These are phyloP conservation scores for Calophaca sinica DNA, from an alignment of 306 rosid species.

Conservation along the genomic window DNA sequence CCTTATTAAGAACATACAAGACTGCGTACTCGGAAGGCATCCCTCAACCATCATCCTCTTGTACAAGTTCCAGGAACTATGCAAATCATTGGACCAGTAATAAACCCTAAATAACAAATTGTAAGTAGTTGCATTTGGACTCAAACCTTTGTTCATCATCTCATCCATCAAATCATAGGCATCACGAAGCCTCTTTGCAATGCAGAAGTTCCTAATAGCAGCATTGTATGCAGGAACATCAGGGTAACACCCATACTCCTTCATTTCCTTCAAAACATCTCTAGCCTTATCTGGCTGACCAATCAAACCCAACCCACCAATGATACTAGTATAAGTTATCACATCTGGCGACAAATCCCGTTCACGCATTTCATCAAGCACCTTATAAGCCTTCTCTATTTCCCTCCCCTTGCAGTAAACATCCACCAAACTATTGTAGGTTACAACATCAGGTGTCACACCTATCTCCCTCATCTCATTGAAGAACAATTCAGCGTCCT, in stretches of 20 bases:
- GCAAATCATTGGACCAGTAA: slow-evolving; percentile 80
- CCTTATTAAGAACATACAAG: slow-evolving; percentile 89
- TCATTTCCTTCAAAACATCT: slow-evolving; percentile 84
- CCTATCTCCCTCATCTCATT: slow-evolving; percentile 84
- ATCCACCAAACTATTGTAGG: slow-evolving; percentile 82
- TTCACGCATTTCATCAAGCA: slow-evolving; percentile 71
- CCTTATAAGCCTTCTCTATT: slow-evolving; percentile 72
- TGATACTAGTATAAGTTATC: slow-evolving; percentile 72
- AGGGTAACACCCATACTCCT: slow-evolving; percentile 82
- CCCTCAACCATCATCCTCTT: slow-evolving; percentile 69
- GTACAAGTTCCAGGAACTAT: slow-evolving; percentile 77
- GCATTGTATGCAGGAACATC: slow-evolving; percentile 91
- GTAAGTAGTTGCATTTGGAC: slow-evolving; percentile 81
- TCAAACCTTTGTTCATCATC: slow-evolving; percentile 73
- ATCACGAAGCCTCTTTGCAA: slow-evolving; percentile 83
- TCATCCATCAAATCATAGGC: slow-evolving; percentile 77
- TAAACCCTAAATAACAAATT: slow-evolving; percentile 82
- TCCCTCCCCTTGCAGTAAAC: slow-evolving; percentile 81
- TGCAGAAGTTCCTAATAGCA: slow-evolving; percentile 80
- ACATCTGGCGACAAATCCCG: slow-evolving; percentile 72
- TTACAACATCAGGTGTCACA: slow-evolving; percentile 75
- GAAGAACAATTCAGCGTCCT: slow-evolving; percentile 86
- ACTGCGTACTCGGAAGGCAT: slow-evolving; percentile 82
- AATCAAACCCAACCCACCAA: slow-evolving; percentile 87
- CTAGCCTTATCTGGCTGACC: slow-evolving; percentile 90